These are phyloP conservation scores for Fraxinus xanthoxyloides DNA, from an alignment of 305 asterid species.

Conservation along the genomic window DNA sequence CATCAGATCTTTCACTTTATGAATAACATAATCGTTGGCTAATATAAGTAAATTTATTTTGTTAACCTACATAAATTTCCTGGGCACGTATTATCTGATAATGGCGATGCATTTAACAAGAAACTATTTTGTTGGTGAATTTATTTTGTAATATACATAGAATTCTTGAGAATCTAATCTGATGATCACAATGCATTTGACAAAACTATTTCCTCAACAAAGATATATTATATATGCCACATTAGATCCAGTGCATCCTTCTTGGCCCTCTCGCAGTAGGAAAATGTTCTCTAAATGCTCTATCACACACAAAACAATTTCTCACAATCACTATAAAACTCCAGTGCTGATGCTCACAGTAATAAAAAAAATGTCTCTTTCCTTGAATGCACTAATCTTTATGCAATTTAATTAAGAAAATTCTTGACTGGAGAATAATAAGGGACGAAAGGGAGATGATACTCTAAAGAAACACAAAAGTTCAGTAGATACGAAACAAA, in stretches of 20 bases:
- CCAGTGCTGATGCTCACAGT: background rate
- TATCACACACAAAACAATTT: background rate
- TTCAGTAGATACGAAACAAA: background rate
- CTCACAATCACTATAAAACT: background rate
- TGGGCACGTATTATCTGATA: background rate
- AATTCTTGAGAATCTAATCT: background rate
- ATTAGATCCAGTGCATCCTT: background rate
- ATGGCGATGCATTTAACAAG: background rate
- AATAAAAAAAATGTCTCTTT: background rate
- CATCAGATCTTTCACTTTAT: background rate
- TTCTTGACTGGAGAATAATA: background rate
- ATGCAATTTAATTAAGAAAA: background rate
- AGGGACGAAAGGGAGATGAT: background rate
- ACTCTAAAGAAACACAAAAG: background rate
- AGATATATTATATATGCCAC: background rate
- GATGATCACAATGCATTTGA: background rate
- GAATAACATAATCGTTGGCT: background rate
- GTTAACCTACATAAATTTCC: background rate
- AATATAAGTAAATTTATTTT: background rate
- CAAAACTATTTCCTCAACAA: background rate
- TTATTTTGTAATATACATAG: background rate
- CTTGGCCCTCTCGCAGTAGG: background rate
- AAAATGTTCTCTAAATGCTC: background rate
- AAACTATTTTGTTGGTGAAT: background rate
- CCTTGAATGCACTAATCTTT: background rate